phyloP scores from a whole-genome alignment of 768 basidiomycete species.

The Leucosporidium scottii region DNA sequence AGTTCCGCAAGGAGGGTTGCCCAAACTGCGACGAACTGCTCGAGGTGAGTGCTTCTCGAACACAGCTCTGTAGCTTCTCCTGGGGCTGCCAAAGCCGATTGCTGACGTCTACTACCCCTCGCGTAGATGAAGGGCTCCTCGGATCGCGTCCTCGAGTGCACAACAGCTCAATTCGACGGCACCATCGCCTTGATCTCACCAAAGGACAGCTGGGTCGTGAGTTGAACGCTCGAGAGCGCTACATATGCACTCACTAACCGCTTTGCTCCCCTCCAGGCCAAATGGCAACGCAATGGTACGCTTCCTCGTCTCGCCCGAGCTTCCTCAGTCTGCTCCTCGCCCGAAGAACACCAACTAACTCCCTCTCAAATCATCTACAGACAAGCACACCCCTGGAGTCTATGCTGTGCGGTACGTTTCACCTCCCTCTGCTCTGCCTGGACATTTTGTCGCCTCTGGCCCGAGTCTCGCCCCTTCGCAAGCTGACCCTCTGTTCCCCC shows the following conservation, averaged over 20 bases:
- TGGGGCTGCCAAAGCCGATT: no score
- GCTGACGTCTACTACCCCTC: no score
- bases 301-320: slow-evolving; percentile 27
- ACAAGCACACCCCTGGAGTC: slow-evolving; percentile 82
- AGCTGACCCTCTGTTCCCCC: no score
- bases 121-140: slow-evolving; percentile 74
- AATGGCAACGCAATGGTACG: slow-evolving; percentile 90
- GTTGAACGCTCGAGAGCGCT: background rate
- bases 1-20: slow-evolving; percentile 80
- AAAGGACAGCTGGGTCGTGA: slow-evolving; percentile 78
- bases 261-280: slow-evolving; percentile 41
- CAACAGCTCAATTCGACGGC: slow-evolving; percentile 88
- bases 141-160: slow-evolving; percentile 77
- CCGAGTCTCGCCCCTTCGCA: no score
- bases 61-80: background rate
- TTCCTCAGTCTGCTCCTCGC: background rate
- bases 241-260: background rate
- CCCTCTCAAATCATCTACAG: slow-evolving; percentile 45
- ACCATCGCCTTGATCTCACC: slow-evolving; percentile 79
- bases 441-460: no score
- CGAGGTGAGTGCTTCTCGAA: slow-evolving; percentile 54
- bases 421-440: no score
- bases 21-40: slow-evolving; percentile 96
- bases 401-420: slow-evolving; percentile 65
- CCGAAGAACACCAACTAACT: background rate